Conservation (phyloP, 1,139 yeast genomes). For the Insectozyma bohioensis region DNA sequence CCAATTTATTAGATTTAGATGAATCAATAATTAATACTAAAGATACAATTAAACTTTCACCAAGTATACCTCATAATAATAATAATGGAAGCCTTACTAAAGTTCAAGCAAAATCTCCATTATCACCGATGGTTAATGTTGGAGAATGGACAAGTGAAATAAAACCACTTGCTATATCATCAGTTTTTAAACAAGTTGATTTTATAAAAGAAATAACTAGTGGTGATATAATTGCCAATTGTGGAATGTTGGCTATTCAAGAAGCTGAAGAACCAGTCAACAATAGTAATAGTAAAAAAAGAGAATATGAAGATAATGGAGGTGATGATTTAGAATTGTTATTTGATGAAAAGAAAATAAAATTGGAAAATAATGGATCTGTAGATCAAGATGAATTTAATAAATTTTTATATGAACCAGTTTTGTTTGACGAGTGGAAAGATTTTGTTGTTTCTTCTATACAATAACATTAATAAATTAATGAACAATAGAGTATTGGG, state of each 20-base stretch:
- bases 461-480: no score
- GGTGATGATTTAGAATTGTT: conserved; percentile 36
- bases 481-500: no score
- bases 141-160: conserved; percentile 48
- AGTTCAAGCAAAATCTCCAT: conserved; percentile 26
- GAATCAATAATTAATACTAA: conserved; percentile 32
- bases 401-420: conserved; percentile 31
- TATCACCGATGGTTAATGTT: conserved; percentile 26
- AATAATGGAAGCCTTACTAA: conserved; percentile 13
- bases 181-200: conserved; percentile 49
- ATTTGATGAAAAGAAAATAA: conserved; percentile 37
- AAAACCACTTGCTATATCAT: conserved; percentile 43
- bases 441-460: conserved; percentile 17
- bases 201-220: conserved; percentile 30
- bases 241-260: conserved; percentile 15
- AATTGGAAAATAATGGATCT: conserved; percentile 18
- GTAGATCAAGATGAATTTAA: conserved; percentile 18
- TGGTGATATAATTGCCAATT: conserved; percentile 31
- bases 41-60: conserved; percentile 24
- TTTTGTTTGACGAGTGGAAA: conserved; percentile 44
- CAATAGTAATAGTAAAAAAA: conserved; percentile 16
- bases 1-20: conserved; percentile 50
- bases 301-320: conserved; percentile 31
- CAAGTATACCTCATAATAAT: conserved; percentile 1
- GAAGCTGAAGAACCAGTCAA: conserved; percentile 2